Evolutionary conservation across 306 rosid species (phyloP).

Genomic region (Dalbergia oliveri): DNA sequence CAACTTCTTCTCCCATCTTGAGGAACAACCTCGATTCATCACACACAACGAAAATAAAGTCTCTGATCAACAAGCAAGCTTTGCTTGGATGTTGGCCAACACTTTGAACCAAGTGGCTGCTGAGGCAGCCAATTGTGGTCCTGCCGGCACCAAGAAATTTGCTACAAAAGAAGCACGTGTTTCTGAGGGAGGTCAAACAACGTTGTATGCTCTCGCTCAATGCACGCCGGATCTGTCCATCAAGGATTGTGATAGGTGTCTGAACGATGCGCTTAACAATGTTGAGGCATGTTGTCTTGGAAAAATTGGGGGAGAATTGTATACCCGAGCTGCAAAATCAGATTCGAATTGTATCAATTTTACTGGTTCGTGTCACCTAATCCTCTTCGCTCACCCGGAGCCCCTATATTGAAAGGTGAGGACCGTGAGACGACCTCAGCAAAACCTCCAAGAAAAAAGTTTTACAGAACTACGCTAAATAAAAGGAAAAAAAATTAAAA

Average conservation of each 20-base stretch:
- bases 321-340: constrained; percentile 2
- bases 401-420: neutral
- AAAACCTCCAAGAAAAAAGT: no score
- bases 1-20: neutral
- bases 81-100: neutral
- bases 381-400: neutral
- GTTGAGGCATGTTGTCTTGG: constrained; percentile 12
- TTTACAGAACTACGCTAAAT: no score
- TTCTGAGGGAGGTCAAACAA: neutral
- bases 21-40: no score
- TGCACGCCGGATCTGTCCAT: constrained; percentile 27
- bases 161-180: neutral
- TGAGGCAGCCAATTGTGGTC: constrained; percentile 17
- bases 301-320: neutral
- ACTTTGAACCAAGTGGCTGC: constrained; percentile 2
- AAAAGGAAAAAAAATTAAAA: no score
- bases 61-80: neutral
- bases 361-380: neutral
- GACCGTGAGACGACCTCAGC: no score
- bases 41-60: no score
- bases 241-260: constrained; percentile 7
- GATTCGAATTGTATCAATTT: neutral
- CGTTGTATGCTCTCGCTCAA: constrained; percentile 1
- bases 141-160: constrained; percentile 26
- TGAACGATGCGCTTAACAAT: neutral